These are phyloP conservation scores for Cercophora sp. DNA, from an alignment of 495 filamentous ascomycete genomes.

Conservation along the genomic window DNA sequence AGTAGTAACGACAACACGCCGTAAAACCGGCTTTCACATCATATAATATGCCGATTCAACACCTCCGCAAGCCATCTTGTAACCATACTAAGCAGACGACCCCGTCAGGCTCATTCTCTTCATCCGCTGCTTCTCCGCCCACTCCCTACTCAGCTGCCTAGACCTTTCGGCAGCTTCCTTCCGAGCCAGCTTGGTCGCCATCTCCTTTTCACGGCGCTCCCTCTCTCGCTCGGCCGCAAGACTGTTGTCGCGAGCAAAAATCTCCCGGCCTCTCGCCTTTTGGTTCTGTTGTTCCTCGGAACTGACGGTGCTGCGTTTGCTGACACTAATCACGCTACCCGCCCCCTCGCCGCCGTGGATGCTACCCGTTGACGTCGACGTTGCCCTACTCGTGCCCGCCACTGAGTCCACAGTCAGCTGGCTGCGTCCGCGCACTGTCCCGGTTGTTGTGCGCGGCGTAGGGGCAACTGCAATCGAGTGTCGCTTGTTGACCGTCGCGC, in stretches of 20 bases:
- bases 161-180: slow-evolving; percentile 64
- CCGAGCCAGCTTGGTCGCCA: slow-evolving; percentile 53
- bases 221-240: slow-evolving; percentile 46
- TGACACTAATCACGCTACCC: slow-evolving; percentile 9
- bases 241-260: slow-evolving; percentile 55
- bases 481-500: slow-evolving; percentile 16
- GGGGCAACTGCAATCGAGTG: slow-evolving; percentile 11
- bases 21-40: too few relatives aligned
- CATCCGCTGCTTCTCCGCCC: slow-evolving; percentile 63
- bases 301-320: slow-evolving; percentile 44
- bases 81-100: background rate
- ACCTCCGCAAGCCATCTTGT: too few relatives aligned
- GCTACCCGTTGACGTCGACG: slow-evolving; percentile 39
- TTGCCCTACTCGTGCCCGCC: slow-evolving; percentile 26
- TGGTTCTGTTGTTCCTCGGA: slow-evolving; percentile 48
- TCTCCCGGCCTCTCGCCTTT: slow-evolving; percentile 54
- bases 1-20: background rate
- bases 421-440: slow-evolving; percentile 17
- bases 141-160: slow-evolving; percentile 58
- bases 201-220: slow-evolving; percentile 53
- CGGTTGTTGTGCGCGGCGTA: background rate
- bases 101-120: slow-evolving; percentile 22
- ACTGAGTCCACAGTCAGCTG: slow-evolving; percentile 3
- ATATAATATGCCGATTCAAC: too few relatives aligned
- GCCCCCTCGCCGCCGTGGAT: slow-evolving; percentile 15